Evolutionary conservation across 2,329 filamentous ascomycete genomes (phyloP), one percentile per base, ranked within the genome.

Genomic region (Clonostachys sp.): DNA sequence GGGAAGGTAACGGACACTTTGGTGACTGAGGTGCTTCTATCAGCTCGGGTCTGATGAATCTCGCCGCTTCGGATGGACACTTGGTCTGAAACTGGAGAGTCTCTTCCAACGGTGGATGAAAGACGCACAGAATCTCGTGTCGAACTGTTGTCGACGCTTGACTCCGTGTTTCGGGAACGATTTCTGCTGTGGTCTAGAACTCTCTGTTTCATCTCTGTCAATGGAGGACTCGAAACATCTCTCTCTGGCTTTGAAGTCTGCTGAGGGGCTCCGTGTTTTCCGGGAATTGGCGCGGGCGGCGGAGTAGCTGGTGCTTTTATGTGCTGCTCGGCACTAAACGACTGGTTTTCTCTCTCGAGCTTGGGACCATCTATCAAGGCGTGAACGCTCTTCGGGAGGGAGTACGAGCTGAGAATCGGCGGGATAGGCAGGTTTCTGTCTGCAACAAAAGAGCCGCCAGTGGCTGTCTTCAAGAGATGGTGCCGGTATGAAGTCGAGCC

Each of bases 381-480:
- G 2, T 44, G 13, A 33, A 44, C 14, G 14, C 14, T 33, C 20
- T 35, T 30, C 20, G 44, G 38, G 16, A 38, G 36, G 47, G 35
- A 44, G 41, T 42, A 42, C 40, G 46, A 34, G n/a, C 50, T 55
- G 8, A 61, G 42, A 3, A 53, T 30, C 4, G 57, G 56, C 10
- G 57, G 50, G 6, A 44, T 47, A 10, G 58, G 53, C 4, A 45
- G 38, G 30, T 59, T 51, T 45, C 52, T 57, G 33, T 57, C 52
- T 12, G 56, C 40, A 16, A 56, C n/a, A 20, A 49, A 49, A 5
- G 51, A 47, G 7, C 49, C 47, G 10, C 49, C 54, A 12, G 50
- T 43, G 12, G 51, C 48, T 8, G 56, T 46, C 47, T 64, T 63
- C 18, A 61, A 50, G 36, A 60, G 48, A 16, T 53, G 53, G 41